phyloP scores from a whole-genome alignment of 1,139 yeast species.

The Nakaseomyces bracarensis region DNA sequence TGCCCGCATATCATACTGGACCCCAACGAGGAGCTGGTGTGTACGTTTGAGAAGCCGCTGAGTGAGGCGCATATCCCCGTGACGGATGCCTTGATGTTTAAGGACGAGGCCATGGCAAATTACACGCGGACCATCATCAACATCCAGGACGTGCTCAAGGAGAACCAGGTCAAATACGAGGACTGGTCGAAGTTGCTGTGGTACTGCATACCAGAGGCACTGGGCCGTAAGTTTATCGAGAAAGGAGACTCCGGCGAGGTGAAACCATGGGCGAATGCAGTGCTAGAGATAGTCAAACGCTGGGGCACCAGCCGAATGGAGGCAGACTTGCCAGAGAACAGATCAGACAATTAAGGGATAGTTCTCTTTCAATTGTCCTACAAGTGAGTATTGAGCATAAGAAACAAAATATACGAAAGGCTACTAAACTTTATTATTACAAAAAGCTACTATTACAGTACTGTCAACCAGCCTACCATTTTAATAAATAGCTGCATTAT shows the following conservation, averaged over 20 bases:
- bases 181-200: conserved; percentile 2
- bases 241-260: neutral
- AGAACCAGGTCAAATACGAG: neutral
- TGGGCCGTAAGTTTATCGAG: neutral
- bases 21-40: conserved; percentile 4
- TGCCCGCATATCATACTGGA: conserved; percentile 4
- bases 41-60: neutral
- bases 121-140: neutral
- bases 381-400: too few species aligned
- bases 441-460: too few species aligned
- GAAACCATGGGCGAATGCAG: neutral
- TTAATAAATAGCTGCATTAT: too few species aligned
- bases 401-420: too few species aligned
- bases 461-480: too few species aligned
- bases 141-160: conserved; percentile 1
- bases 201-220: neutral
- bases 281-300: neutral
- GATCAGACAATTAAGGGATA: too few species aligned
- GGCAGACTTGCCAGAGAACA: neutral
- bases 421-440: too few species aligned
- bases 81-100: neutral
- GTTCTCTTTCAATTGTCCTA: too few species aligned
- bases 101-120: neutral
- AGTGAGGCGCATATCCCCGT: neutral
- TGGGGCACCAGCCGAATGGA: conserved; percentile 5